These are phyloP conservation scores for Halocafeteria seosinensis DNA, from an alignment of 108 stramenopile species.

Conservation along the genomic window DNA sequence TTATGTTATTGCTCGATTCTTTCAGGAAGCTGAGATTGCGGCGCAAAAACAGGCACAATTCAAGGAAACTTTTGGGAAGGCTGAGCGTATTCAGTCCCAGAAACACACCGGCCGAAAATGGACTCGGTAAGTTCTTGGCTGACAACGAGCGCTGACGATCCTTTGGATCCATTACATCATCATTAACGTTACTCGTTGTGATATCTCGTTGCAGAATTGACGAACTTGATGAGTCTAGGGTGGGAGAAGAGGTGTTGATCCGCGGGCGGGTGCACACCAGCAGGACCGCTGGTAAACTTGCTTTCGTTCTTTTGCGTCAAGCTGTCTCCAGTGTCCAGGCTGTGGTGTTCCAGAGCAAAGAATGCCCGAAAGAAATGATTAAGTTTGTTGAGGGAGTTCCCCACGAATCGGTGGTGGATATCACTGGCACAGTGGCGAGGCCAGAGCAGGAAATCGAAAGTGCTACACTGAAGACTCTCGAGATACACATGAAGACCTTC, in stretches of 20 bases:
- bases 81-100: background rate
- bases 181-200: no score
- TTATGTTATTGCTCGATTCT: no score
- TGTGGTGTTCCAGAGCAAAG: constrained; percentile 39
- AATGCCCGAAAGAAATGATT: constrained; percentile 63
- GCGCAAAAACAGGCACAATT: no score
- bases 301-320: constrained; percentile 78
- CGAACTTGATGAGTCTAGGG: constrained; percentile 48
- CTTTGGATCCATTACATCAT: no score
- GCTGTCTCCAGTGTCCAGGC: constrained; percentile 73
- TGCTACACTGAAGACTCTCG: constrained; percentile 74
- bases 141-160: no score
- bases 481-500: constrained; percentile 63
- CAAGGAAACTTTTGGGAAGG: background rate
- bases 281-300: constrained; percentile 73
- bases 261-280: constrained; percentile 64
- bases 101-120: background rate
- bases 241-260: constrained; percentile 57
- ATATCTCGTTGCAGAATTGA: constrained; percentile 26
- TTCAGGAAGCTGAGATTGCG: no score
- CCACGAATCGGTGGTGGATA: constrained; percentile 79
- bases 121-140: background rate
- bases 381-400: constrained; percentile 71
- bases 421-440: constrained; percentile 54
- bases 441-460: constrained; percentile 42